These are phyloP conservation scores for Bruguiera gymnorhiza DNA, from an alignment of 345 rosid genomes.

Conservation along the genomic window DNA sequence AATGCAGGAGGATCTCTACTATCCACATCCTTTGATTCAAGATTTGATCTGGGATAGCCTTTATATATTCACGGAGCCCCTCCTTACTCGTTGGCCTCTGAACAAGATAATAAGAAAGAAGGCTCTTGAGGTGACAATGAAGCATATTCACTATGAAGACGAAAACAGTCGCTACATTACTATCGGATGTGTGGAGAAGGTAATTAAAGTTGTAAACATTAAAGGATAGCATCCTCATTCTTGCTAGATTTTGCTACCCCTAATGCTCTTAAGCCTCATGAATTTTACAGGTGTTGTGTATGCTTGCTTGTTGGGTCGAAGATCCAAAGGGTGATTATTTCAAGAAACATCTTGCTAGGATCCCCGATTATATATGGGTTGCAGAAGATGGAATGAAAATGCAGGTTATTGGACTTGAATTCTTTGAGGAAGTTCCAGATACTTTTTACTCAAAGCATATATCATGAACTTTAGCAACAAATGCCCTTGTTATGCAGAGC, in stretches of 20 bases:
- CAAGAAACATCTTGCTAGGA: conserved; percentile 55
- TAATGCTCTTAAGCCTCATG: neutral
- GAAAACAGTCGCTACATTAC: conserved; percentile 37
- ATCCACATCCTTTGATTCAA: conserved; percentile 23
- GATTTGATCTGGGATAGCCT: conserved; percentile 31
- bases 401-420: conserved; percentile 32
- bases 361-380: conserved; percentile 58
- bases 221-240: neutral
- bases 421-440: neutral
- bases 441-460: neutral
- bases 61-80: conserved; percentile 19
- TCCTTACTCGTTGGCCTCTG: conserved; percentile 32
- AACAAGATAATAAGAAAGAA: conserved; percentile 24
- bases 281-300: conserved; percentile 37
- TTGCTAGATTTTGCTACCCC: neutral
- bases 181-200: conserved; percentile 33
- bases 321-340: conserved; percentile 50
- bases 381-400: conserved; percentile 70
- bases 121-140: conserved; percentile 22
- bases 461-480: neutral
- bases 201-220: neutral
- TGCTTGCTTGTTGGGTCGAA: conserved; percentile 73
- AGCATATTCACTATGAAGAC: conserved; percentile 31
- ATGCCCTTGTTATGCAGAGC: conserved; percentile 22
- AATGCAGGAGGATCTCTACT: conserved; percentile 32